These are phyloP conservation scores for Sungouiozyma ichnusensis DNA, from an alignment of 805 yeast species.

Conservation along the genomic window DNA sequence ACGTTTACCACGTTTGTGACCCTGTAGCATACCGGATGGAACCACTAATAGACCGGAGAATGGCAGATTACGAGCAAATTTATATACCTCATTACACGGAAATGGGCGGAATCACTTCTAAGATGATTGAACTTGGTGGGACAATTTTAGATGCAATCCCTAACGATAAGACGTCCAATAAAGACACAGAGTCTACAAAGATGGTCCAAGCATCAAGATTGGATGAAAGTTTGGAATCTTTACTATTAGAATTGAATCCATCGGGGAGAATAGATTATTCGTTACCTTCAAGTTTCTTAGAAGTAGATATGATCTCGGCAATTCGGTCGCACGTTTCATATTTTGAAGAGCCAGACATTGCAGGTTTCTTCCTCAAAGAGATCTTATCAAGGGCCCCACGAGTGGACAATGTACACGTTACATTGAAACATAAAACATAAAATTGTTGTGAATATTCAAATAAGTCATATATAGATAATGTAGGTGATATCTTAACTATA, in stretches of 20 bases:
- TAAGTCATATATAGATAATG: no score
- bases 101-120: constrained; percentile 21
- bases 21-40: constrained; percentile 87
- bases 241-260: constrained; percentile 43
- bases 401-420: constrained; percentile 4
- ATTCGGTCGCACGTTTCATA: constrained; percentile 83
- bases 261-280: constrained; percentile 77
- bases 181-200: background rate
- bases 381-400: constrained; percentile 19
- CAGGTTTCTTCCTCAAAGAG: constrained; percentile 65
- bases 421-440: background rate
- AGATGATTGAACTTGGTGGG: constrained; percentile 21
- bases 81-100: constrained; percentile 20
- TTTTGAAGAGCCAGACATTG: constrained; percentile 77
- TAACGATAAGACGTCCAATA: background rate
- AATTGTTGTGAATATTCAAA: no score
- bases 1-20: constrained; percentile 82
- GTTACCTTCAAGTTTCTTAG: constrained; percentile 68
- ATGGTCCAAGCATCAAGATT: constrained; percentile 15
- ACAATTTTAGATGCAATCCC: constrained; percentile 15
- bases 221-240: background rate
- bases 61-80: constrained; percentile 19
- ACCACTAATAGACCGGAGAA: constrained; percentile 46
- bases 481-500: no score
- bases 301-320: constrained; percentile 69